phyloP scores from a whole-genome alignment of 345 rosid genomes.

The Tarenaya hassleriana region DNA sequence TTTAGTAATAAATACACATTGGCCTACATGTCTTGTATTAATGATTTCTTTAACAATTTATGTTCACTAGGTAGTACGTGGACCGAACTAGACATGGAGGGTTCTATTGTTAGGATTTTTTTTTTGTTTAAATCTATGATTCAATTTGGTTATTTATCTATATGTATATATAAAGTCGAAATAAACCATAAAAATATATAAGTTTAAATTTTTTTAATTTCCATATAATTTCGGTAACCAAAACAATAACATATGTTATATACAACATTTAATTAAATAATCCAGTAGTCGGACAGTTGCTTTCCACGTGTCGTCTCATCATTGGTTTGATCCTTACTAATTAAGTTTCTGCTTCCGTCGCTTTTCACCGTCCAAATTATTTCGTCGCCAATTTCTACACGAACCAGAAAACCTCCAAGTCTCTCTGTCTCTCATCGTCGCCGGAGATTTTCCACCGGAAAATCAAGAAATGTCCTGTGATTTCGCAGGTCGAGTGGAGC shows the following conservation, averaged over 20 bases:
- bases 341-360: slow-evolving; percentile 11
- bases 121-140: too few species aligned
- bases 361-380: slow-evolving; percentile 7
- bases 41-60: too few species aligned
- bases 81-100: too few species aligned
- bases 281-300: slow-evolving; percentile 20
- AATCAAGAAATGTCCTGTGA: slow-evolving; percentile 44
- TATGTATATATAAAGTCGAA: too few species aligned
- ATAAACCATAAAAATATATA: too few species aligned
- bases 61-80: too few species aligned
- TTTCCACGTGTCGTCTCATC: slow-evolving; percentile 6
- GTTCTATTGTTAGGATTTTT: too few species aligned
- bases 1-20: too few species aligned
- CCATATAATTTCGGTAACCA: too few species aligned
- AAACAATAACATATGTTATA: background rate
- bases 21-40: too few species aligned
- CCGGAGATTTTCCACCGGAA: slow-evolving; percentile 2
- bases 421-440: slow-evolving; percentile 11
- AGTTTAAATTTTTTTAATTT: too few species aligned
- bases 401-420: slow-evolving; percentile 1
- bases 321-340: slow-evolving; percentile 13
- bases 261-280: background rate
- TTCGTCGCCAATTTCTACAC: slow-evolving; percentile 26
- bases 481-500: slow-evolving; percentile 54
- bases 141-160: too few species aligned